These are phyloP conservation scores for Gossypium herbaceum DNA, from an alignment of 345 rosid species.

Conservation along the genomic window DNA sequence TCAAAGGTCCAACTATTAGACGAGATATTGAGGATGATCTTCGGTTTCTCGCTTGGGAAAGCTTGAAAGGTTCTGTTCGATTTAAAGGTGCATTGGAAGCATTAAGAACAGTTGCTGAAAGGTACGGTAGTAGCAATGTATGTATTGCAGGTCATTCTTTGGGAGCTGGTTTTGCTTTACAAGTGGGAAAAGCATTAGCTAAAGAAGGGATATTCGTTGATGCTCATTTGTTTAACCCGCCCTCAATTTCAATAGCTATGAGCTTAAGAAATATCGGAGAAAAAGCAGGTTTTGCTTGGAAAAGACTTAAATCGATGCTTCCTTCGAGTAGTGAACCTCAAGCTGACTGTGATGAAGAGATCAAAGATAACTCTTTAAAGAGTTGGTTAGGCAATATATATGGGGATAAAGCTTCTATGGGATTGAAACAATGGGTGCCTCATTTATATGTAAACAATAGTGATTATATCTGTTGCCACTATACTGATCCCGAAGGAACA, in stretches of 20 bases:
- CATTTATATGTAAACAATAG: constrained; percentile 87
- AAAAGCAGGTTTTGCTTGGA: constrained; percentile 77
- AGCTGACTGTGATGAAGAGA: constrained; percentile 17
- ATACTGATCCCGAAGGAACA: constrained; percentile 50
- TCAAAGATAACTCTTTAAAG: constrained; percentile 26
- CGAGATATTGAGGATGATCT: constrained; percentile 91
- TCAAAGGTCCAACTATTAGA: constrained; percentile 73
- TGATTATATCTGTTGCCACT: constrained; percentile 83
- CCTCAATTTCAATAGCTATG: constrained; percentile 86
- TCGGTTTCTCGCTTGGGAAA: constrained; percentile 93
- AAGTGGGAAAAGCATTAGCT: constrained; percentile 92
- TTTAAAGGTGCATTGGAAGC: constrained; percentile 66
- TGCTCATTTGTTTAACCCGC: constrained; percentile 91
- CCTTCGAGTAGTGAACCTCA: constrained; percentile 39
- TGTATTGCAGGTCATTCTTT: constrained; percentile 90
- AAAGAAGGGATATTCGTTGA: constrained; percentile 77
- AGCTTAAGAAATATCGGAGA: constrained; percentile 86
- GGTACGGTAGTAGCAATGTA: constrained; percentile 72
- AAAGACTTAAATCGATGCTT: constrained; percentile 69
- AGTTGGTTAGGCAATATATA: constrained; percentile 55
- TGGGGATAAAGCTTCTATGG: constrained; percentile 36
- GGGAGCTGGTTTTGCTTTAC: constrained; percentile 95
- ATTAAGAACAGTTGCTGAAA: constrained; percentile 54
- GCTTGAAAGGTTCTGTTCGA: constrained; percentile 86
- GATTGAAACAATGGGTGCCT: constrained; percentile 74